Base-by-base conservation (phyloP, 306 rosid genomes). In the Myrica gale region DNA sequence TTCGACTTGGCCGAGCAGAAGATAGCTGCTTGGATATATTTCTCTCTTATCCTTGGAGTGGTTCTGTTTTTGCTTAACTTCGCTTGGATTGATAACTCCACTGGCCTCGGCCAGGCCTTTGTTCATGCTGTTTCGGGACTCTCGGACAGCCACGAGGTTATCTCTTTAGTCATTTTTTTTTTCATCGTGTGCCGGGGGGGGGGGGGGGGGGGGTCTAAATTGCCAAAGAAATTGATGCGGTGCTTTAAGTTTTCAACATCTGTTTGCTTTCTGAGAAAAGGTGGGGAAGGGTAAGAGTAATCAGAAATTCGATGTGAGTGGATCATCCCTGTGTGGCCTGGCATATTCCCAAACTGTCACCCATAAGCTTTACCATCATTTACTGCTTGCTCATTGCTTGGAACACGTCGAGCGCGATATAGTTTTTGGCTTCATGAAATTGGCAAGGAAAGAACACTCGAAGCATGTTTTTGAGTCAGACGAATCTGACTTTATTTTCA, bases 131-230 rank as follows among this genome's bases (percentile, higher is more conserved):
- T 92, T 82, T 92, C 97, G 47, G 53, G 44, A 3, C 76, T 92
- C 76, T 92, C 97, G 0, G 91, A 87, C 74, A 87, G 89, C 73
- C 91, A 66, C 20, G 97, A 92, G 96, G 97, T 92, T 12, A 73
- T 65, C 58, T 61, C 3, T 73, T 74, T 45, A 32, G 37, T 32
- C 37, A 0, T 12, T 13, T 51, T 3, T n/a, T n/a, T 10, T 1
- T 52, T 16, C 50, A 32, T 32, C 5, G 20, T 8, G 20, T 52
- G n/a, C 19, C 6, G 65, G 26, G 15, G 11, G 53, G 16, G 16
- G 13, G 10, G 11, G n/a, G 65, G 26, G 15, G 11, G 53, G 16
- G 16, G 13, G 10, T 48, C 53, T 48, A 48, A 32, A 32, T 48
- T 5, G 20, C 3, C 21, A 11, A 6, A 47, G 16, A 20, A n/a